phyloP scores from a whole-genome alignment of 805 yeast genomes.

The Wickerhamomyces chambardii region DNA sequence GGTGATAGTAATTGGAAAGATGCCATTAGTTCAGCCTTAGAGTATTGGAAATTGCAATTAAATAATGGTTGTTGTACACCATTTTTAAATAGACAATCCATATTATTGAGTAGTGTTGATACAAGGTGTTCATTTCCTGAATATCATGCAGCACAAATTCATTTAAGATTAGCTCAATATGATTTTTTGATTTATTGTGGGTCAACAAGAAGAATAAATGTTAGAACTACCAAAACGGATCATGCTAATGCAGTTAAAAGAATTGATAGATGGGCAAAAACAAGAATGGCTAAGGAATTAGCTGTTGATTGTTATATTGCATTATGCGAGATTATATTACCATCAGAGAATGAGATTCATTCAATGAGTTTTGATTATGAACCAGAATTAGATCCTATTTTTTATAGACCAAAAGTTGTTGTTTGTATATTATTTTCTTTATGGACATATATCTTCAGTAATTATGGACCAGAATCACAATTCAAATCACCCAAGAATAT shows the following conservation, averaged over 20 bases:
- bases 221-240: slow-evolving; percentile 32
- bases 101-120: no score
- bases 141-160: slow-evolving; percentile 51
- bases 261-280: slow-evolving; percentile 35
- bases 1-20: slow-evolving; percentile 43
- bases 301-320: slow-evolving; percentile 41
- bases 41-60: slow-evolving; percentile 38
- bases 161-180: slow-evolving; percentile 41
- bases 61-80: neutral
- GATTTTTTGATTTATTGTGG: slow-evolving; percentile 63
- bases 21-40: slow-evolving; percentile 52
- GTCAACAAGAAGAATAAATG: slow-evolving; percentile 54
- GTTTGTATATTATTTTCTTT: slow-evolving; percentile 20
- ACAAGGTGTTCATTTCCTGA: slow-evolving; percentile 37
- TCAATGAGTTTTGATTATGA: slow-evolving; percentile 8
- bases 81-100: neutral
- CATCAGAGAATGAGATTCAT: no score
- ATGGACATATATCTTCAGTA: slow-evolving; percentile 33
- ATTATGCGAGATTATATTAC: slow-evolving; percentile 40
- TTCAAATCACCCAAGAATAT: slow-evolving; percentile 1
- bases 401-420: slow-evolving; percentile 20
- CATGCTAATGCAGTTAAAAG: slow-evolving; percentile 29
- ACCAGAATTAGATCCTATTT: slow-evolving; percentile 19
- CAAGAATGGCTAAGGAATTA: slow-evolving; percentile 29
- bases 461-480: slow-evolving; percentile 25